Percentiles rank a stretch among this genome's conserved stretches.
phyloP scores from a whole-genome alignment of 768 basidiomycete species.

The Clavaria fumosa region DNA sequence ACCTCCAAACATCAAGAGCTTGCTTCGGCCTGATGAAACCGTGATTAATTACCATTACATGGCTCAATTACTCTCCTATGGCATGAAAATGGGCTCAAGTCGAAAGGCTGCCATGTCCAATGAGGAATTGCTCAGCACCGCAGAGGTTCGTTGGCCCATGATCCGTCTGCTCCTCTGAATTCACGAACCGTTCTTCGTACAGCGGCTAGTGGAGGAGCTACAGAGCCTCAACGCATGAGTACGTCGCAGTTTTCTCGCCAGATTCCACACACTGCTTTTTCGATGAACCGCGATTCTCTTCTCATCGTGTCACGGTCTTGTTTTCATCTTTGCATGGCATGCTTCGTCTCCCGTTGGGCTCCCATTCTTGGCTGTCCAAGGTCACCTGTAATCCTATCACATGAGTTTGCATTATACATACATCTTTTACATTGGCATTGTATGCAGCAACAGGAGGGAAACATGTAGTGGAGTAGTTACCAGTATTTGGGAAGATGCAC shows the following conservation, averaged over 20 bases:
- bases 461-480: too few species aligned
- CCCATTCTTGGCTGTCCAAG: too few species aligned
- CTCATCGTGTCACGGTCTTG: background rate
- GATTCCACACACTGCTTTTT: too few species aligned
- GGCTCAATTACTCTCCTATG: conserved; percentile 57
- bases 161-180: background rate
- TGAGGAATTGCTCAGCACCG: conserved; percentile 36
- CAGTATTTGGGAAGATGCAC: too few species aligned
- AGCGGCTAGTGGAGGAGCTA: conserved; percentile 55
- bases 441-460: too few species aligned
- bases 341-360: too few species aligned
- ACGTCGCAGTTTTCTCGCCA: conserved; percentile 3
- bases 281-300: too few species aligned
- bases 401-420: too few species aligned
- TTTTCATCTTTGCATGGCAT: conserved; percentile 1
- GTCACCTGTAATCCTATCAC: too few species aligned
- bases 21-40: conserved; percentile 39
- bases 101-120: conserved; percentile 26
- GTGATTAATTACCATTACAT: conserved; percentile 72
- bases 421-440: too few species aligned
- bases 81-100: conserved; percentile 41
- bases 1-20: conserved; percentile 13
- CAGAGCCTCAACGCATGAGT: conserved; percentile 27
- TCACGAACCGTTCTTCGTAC: background rate
- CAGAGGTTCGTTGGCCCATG: conserved; percentile 30